Percentiles rank a stretch among this genome's conserved stretches.
phyloP scores from a whole-genome alignment of 1,284 basidiomycete genomes.

The Fistulina hepatica region DNA sequence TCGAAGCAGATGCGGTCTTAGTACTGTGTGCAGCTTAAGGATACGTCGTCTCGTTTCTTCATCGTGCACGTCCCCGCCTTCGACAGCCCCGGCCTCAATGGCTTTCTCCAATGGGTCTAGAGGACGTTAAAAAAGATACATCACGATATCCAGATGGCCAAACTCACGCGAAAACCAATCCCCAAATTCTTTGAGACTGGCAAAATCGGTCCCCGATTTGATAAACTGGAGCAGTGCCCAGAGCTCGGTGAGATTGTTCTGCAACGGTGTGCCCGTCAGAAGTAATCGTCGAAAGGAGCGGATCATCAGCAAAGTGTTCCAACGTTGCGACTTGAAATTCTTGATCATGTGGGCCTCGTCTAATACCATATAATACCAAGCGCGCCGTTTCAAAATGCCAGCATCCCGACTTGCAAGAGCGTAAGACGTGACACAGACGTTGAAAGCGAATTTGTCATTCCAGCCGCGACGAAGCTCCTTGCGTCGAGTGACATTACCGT shows the following conservation, averaged over 20 bases:
- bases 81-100: constrained; percentile 79
- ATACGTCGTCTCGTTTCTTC: constrained; percentile 85
- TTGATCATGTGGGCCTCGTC: constrained; percentile 99
- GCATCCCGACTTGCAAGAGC: constrained; percentile 88
- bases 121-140: constrained; percentile 1
- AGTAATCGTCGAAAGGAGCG: constrained; percentile 81
- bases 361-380: constrained; percentile 94
- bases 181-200: constrained; percentile 88
- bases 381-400: constrained; percentile 89
- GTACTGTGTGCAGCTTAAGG: constrained; percentile 81
- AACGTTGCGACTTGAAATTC: constrained; percentile 92
- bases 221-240: constrained; percentile 94
- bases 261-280: constrained; percentile 88
- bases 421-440: constrained; percentile 95
- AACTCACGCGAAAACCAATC: constrained; percentile 92
- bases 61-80: constrained; percentile 70
- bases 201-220: constrained; percentile 91
- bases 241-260: constrained; percentile 93
- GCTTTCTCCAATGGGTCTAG: constrained; percentile 84
- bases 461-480: constrained; percentile 92
- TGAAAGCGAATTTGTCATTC: constrained; percentile 88
- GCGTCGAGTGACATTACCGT: constrained; percentile 83
- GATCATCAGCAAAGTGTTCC: constrained; percentile 94
- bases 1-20: constrained; percentile 90
- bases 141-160: constrained; percentile 6